These are phyloP conservation scores for Wickerhamomyces ciferrii DNA, from an alignment of 805 yeast genomes.

Conservation along the genomic window DNA sequence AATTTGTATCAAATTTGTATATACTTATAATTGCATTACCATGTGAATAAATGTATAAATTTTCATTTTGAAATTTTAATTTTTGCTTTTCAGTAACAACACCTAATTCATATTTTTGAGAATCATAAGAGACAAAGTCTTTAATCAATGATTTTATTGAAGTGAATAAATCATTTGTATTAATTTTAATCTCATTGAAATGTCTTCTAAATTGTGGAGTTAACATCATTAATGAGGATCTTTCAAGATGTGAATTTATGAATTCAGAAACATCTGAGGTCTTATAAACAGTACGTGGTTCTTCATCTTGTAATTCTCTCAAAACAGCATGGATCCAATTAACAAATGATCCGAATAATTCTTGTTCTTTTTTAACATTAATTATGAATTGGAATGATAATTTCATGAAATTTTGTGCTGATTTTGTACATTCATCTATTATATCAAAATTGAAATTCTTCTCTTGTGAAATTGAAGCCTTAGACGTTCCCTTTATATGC, in stretches of 20 bases:
- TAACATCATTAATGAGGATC: conserved; percentile 14
- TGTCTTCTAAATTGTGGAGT: conserved; percentile 17
- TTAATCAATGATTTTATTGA: conserved; percentile 9
- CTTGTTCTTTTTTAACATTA: conserved; percentile 41
- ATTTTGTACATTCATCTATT: conserved; percentile 6
- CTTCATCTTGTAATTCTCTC: conserved; percentile 23
- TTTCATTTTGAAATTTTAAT: conserved; percentile 6
- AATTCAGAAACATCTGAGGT: conserved; percentile 22
- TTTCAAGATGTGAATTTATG: conserved; percentile 19
- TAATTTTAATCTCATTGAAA: conserved; percentile 17
- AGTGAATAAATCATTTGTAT: conserved; percentile 16
- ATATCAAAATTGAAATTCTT: conserved; percentile 3
- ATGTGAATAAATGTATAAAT: conserved; percentile 6
- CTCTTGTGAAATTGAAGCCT: conserved; percentile 20
- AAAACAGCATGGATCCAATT: conserved; percentile 33
- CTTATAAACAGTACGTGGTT: conserved; percentile 8
- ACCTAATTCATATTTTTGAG: conserved; percentile 9
- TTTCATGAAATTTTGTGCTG: conserved; percentile 22
- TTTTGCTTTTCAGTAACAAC: conserved; percentile 11
- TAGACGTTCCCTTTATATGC: conserved; percentile 34
- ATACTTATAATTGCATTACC: conserved; percentile 10
- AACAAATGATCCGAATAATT: conserved; percentile 35
- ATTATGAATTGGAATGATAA: conserved; percentile 30
- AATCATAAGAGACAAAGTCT: neutral
- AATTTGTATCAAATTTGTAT: conserved; percentile 5